A percentile compares a stretch with the other conserved stretches of the same genome.
Conservation (phyloP, 2,329 filamentous ascomycete genomes). For the Fusarium kyushuense region DNA sequence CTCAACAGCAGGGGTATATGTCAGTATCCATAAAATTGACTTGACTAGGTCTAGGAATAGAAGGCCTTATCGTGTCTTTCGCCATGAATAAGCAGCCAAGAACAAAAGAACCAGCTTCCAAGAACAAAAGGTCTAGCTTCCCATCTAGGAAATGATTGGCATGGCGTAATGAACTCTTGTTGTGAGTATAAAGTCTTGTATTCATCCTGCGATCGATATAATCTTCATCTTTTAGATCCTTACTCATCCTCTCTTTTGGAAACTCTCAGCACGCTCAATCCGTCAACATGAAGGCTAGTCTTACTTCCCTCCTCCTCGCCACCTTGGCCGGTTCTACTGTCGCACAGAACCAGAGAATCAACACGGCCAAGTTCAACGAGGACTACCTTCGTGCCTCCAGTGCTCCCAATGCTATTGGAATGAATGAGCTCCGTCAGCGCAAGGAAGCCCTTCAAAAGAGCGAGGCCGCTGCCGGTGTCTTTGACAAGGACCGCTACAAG, state of each 20-base stretch:
- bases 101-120: constrained; percentile 14
- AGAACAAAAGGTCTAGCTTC: constrained; percentile 22
- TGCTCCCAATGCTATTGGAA: constrained; percentile 13
- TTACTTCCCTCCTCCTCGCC: constrained; percentile 14
- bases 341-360: constrained; percentile 13
- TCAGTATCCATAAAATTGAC: neutral
- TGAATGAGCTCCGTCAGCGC: constrained; percentile 15
- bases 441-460: constrained; percentile 11
- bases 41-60: neutral
- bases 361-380: constrained; percentile 18
- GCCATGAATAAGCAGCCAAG: constrained; percentile 5
- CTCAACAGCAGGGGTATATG: neutral
- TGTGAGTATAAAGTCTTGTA: neutral
- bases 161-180: no score
- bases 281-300: constrained; percentile 15
- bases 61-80: neutral
- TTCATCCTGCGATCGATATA: rapidly evolving
- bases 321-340: constrained; percentile 12
- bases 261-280: neutral
- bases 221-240: neutral
- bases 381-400: constrained; percentile 13
- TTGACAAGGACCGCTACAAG: constrained; percentile 24
- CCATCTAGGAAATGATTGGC: constrained; percentile 1
- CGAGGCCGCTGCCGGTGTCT: neutral
- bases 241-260: neutral